Percentiles rank a stretch among this genome's conserved stretches.
These are phyloP conservation scores for Prunus armeniaca DNA, from an alignment of 306 rosid species.

Conservation along the genomic window DNA sequence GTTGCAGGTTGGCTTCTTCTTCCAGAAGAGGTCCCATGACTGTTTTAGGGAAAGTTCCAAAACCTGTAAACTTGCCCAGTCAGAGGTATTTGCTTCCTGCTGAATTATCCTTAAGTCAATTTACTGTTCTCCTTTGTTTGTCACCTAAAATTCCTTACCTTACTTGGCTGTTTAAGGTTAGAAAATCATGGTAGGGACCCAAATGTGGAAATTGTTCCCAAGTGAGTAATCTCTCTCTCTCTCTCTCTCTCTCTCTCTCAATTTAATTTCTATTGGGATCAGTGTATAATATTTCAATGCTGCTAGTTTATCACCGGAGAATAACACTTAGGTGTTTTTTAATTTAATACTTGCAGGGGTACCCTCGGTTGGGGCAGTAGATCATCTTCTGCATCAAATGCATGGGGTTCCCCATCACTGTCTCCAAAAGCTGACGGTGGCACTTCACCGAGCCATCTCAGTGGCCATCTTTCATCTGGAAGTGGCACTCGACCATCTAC, in stretches of 20 bases:
- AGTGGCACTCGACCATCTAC: slow-evolving; percentile 94
- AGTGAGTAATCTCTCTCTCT: slow-evolving; percentile 49
- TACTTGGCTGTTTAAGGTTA: slow-evolving; percentile 60
- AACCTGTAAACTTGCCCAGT: slow-evolving; percentile 92
- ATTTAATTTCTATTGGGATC: slow-evolving; percentile 7
- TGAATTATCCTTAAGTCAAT: slow-evolving; percentile 9
- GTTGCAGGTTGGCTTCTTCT: slow-evolving; percentile 74
- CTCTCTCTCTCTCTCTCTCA: not conserved
- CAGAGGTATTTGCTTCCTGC: slow-evolving; percentile 64
- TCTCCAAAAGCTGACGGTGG: slow-evolving; percentile 86
- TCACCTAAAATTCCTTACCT: slow-evolving; percentile 24
- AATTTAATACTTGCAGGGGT: slow-evolving; percentile 54
- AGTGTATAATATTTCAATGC: slow-evolving; percentile 8
- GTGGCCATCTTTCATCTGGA: slow-evolving; percentile 90
- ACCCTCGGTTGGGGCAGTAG: slow-evolving; percentile 92
- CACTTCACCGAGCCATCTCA: slow-evolving; percentile 72
- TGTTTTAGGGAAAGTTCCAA: slow-evolving; percentile 95
- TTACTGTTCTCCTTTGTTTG: slow-evolving; percentile 18
- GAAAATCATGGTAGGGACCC: slow-evolving; percentile 95
- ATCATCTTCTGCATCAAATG: slow-evolving; percentile 77
- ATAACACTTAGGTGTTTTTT: slow-evolving; percentile 11
- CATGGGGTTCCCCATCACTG: slow-evolving; percentile 80
- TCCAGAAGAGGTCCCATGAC: slow-evolving; percentile 89
- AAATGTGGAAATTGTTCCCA: slow-evolving; percentile 94
- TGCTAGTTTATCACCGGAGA: not conserved